Base-by-base conservation (phyloP, 2,329 filamentous ascomycete species). In the Arachnomyces sp. region DNA sequence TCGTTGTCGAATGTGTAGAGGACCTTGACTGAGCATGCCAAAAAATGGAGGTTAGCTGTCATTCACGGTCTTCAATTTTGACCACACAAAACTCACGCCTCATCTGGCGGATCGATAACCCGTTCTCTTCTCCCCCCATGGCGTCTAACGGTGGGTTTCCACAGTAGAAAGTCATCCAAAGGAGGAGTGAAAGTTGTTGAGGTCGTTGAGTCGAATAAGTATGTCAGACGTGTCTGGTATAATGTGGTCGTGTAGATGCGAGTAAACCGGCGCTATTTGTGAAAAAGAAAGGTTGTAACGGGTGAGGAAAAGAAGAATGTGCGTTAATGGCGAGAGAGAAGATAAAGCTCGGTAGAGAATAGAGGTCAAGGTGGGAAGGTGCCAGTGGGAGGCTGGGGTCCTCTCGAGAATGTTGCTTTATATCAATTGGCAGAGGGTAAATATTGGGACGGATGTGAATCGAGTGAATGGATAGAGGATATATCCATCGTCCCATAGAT, bases 1-100 rank as follows among this genome's bases (percentile, higher is more conserved):
- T 90, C 82, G 57, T 82, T 81, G 62, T 96, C 89, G 66, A 96
- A 95, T 25, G 88, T 95, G 66, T 96, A 98, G 45, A 94, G 81
- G 36, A 96, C 84, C 73, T 96, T 96, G 64, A 96, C 89, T 94
- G 63, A 49, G 49, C 31, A 37, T 14, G 31, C 46, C 31, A 44
- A 34, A 17, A 39, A 3, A 39, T n/a, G 18, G 15, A 25, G 11
- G 12, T 38, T 37, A 33, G 39, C 31, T 25, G 14, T 25, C 6
- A 34, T 36, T 7, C 31, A 36, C 31, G 8, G 2, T n/a, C 14
- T 3, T 28, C 13, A 7, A 34, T 37, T 13, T 18, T 35, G 15
- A 43, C 5, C 21, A 32, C 32, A 37, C 34, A 34, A 13, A 36
- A 68, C 79, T 61, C 77, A 84, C 80, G 72, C 65, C 79, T 79